phyloP scores from a whole-genome alignment of 768 basidiomycete genomes.

The Suillus placidus region DNA sequence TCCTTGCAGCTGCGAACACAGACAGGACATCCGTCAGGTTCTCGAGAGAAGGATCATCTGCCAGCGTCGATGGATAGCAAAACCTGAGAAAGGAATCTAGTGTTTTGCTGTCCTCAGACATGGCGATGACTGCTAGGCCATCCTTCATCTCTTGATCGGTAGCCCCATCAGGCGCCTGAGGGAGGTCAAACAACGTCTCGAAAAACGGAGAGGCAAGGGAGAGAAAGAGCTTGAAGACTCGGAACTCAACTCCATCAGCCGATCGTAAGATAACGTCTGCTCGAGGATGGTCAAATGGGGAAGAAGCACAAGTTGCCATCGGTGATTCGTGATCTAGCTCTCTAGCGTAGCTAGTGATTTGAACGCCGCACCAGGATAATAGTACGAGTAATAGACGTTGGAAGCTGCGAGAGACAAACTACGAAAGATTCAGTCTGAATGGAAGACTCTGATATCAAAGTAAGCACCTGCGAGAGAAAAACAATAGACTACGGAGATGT shows the following conservation, averaged over 20 bases:
- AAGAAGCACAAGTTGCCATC: conserved; percentile 12
- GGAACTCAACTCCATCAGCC: conserved; percentile 34
- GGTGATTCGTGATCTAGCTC: background rate
- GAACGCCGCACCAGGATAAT: background rate
- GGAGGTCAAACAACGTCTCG: conserved; percentile 29
- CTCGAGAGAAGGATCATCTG: background rate
- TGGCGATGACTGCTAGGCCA: background rate
- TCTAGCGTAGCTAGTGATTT: background rate
- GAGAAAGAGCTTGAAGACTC: conserved; percentile 37
- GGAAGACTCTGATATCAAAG: background rate
- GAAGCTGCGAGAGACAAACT: background rate
- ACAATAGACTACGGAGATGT: background rate
- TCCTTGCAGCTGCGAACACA: background rate
- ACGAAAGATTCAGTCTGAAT: background rate
- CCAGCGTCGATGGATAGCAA: conserved; percentile 3
- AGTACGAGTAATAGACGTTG: background rate
- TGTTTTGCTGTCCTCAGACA: conserved; percentile 1
- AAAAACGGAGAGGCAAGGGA: conserved; percentile 40
- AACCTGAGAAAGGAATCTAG: background rate
- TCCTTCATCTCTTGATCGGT: conserved; percentile 2
- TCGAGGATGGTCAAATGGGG: conserved; percentile 29
- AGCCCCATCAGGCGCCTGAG: background rate
- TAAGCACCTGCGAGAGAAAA: background rate
- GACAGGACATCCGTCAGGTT: background rate
- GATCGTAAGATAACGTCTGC: conserved; percentile 30